Evolutionary conservation across 2,329 filamentous ascomycete species (phyloP).

Genomic region (Zymoseptoria brevis): DNA sequence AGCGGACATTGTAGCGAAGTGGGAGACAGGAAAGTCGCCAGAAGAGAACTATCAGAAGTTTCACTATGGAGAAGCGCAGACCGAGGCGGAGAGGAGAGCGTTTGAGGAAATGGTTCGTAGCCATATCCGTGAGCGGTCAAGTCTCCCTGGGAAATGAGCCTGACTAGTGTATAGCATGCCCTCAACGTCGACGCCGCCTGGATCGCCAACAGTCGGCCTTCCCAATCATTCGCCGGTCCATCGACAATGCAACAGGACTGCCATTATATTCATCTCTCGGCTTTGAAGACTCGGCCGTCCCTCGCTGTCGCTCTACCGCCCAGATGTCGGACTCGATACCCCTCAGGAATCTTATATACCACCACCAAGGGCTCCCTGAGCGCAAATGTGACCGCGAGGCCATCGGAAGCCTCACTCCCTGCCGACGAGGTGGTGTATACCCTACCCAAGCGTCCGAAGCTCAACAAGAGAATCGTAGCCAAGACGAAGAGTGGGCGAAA

Average conservation of each 20-base stretch:
- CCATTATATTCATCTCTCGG: conserved; percentile 4
- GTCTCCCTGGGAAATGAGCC: neutral
- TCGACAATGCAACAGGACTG: neutral
- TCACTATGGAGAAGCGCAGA: neutral
- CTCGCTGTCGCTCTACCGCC: neutral
- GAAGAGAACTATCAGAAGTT: neutral
- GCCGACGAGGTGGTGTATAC: neutral
- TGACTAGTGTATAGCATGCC: neutral
- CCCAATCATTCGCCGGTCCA: neutral
- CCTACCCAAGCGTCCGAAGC: neutral
- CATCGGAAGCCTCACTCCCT: neutral
- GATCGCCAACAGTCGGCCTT: neutral
- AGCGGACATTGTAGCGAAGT: neutral
- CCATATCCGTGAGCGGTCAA: neutral
- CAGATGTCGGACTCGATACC: neutral
- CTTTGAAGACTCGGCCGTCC: neutral
- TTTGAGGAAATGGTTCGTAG: neutral
- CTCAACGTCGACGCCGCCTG: neutral
- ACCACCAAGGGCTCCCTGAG: neutral
- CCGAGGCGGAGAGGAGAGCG: neutral
- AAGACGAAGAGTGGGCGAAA: neutral
- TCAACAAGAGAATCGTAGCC: neutral
- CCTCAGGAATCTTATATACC: neutral
- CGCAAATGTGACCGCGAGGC: neutral
- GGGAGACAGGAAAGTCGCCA: neutral